These are phyloP conservation scores for Calonectria hawksworthii DNA, from an alignment of 2,329 filamentous ascomycete species.

Conservation along the genomic window DNA sequence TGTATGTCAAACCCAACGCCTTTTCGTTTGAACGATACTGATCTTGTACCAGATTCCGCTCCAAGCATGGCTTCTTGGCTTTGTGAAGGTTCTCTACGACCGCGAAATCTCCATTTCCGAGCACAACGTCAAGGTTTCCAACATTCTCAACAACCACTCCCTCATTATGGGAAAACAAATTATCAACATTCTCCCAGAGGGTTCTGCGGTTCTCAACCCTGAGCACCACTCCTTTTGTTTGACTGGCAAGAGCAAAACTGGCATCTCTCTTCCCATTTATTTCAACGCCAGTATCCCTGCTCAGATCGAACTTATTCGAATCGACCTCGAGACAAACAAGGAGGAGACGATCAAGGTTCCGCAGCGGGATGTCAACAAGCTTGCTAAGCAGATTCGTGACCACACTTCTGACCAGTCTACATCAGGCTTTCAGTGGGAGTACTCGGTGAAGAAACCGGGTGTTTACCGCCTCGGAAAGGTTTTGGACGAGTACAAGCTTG, in stretches of 20 bases:
- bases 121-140: conserved; percentile 87
- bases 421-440: conserved; percentile 77
- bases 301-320: conserved; percentile 88
- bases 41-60: conserved; percentile 73
- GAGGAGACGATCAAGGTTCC: conserved; percentile 86
- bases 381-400: conserved; percentile 78
- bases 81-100: conserved; percentile 89
- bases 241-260: conserved; percentile 70
- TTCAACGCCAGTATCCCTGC: conserved; percentile 95
- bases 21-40: conserved; percentile 12
- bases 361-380: conserved; percentile 79
- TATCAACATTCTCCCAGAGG: conserved; percentile 97
- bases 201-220: conserved; percentile 91
- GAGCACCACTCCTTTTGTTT: conserved; percentile 86
- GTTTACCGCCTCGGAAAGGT: conserved; percentile 89
- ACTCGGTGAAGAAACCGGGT: conserved; percentile 86
- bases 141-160: conserved; percentile 91
- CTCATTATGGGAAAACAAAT: conserved; percentile 97
- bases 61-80: conserved; percentile 77
- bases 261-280: conserved; percentile 82
- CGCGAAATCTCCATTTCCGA: conserved; percentile 95
- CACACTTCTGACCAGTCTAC: conserved; percentile 74
- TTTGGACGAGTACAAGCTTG: conserved; percentile 92
- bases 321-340: conserved; percentile 84
- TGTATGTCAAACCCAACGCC: conserved; percentile 59